Percentiles rank a stretch among this genome's conserved stretches.
Conservation (phyloP, 371 early-diverging fungal genomes). For the Modicella reniformis region DNA sequence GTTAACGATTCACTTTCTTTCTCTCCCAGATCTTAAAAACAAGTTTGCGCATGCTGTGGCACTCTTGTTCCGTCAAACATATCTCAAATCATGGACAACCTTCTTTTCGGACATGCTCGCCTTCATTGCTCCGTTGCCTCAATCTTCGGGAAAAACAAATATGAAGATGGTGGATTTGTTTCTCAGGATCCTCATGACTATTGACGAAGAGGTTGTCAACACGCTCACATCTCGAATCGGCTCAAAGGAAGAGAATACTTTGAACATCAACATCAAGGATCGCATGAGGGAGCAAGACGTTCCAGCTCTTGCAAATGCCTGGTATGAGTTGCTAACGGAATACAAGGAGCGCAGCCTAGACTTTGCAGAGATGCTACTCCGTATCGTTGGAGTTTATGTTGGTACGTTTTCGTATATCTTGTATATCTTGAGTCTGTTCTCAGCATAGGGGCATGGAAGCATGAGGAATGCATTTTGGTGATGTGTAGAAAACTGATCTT, state of each 20-base stretch:
- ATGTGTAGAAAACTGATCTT: not conserved
- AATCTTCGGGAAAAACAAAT: conserved; percentile 55
- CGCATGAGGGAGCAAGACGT: conserved; percentile 89
- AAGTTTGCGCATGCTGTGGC: conserved; percentile 89
- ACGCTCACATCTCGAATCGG: conserved; percentile 71
- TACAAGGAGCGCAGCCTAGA: conserved; percentile 62
- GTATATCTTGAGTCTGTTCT: too few relatives aligned
- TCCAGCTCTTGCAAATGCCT: conserved; percentile 75
- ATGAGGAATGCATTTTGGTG: not conserved
- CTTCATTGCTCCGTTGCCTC: conserved; percentile 61
- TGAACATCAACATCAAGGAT: conserved; percentile 90
- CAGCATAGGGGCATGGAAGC: too few relatives aligned
- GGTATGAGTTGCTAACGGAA: conserved; percentile 77
- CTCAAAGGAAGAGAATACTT: conserved; percentile 73
- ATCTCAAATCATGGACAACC: conserved; percentile 85
- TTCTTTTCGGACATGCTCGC: conserved; percentile 88
- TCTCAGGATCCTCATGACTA: conserved; percentile 79
- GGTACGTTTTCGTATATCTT: conserved; percentile 34
- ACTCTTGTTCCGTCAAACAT: conserved; percentile 82
- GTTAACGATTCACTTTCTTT: not conserved
- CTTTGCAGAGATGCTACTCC: conserved; percentile 72
- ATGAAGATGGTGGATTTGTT: conserved; percentile 81
- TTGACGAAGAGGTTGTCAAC: conserved; percentile 93
- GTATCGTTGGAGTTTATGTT: conserved; percentile 73
- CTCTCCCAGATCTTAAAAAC: conserved; percentile 76